Base-by-base conservation (phyloP, 1,284 basidiomycete genomes). In the Tilletia setariae region DNA sequence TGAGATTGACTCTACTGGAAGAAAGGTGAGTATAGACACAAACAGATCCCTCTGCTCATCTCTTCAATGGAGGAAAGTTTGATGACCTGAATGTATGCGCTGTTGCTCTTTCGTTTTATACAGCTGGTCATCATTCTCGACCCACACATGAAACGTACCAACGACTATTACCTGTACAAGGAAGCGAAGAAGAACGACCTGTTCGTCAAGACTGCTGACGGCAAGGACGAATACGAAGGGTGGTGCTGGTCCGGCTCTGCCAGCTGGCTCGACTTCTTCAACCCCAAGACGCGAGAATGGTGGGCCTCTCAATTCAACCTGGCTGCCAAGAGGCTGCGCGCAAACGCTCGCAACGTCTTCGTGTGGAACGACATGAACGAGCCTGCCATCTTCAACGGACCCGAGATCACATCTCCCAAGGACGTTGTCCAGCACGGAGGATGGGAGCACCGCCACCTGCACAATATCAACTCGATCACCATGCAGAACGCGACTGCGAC, bases 301-400 rank as follows among this genome's bases (percentile, higher is more conserved):
- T 98, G 94, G 94, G 72, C 71, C 9, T 74, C 74, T 9, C 76
- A 76, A 53, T 78, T 74, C 70, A 62, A 67, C 1, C 72, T 82
- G 32, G 67, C 67, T 15, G 69, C 70, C 44, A 71, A 71, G 63
- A 76, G 76, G 71, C 70, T 81, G 30, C 65, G 70, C 19, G 81
- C 76, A 23, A 82, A 81, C 63, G 80, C 79, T 2, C 74, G 79
- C 62, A 88, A 89, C 76, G 87, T 97, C 11, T 90, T 90, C 80
- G 91, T 98, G 71, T 97, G 94, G 94, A 98, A 97, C 83, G 95
- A 98, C 83, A 98, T 98, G 95, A 98, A 97, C 81, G 95, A 98
- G 91, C 95, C 95, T 0, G 90, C 94, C 2, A 90, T 99, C 28
- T 98, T 99, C 86, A 95, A 97, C 76, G 96, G 95, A 0, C 96